These are phyloP conservation scores for Vachellia pachyceras DNA, from an alignment of 306 rosid species.

Conservation along the genomic window DNA sequence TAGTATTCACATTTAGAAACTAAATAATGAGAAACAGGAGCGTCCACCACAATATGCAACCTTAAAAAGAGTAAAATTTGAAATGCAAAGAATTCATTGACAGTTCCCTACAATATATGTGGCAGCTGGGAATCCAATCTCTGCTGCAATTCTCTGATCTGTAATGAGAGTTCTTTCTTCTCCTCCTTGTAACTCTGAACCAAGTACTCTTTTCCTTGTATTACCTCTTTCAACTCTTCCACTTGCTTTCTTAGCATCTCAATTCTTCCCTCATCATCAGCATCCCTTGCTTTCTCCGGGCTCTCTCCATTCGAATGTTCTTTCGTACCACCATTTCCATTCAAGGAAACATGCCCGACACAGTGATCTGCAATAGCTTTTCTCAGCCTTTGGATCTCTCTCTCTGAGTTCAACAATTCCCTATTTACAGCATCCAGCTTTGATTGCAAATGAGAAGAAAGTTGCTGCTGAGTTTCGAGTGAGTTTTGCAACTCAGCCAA, in stretches of 20 bases:
- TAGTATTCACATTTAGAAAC: slow-evolving; percentile 5
- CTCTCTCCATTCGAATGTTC: too few species aligned
- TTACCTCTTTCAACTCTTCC: slow-evolving; percentile 86
- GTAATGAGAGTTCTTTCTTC: slow-evolving; percentile 71
- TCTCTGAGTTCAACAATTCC: slow-evolving; percentile 76
- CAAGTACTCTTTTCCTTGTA: slow-evolving; percentile 88
- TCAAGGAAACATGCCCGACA: slow-evolving; percentile 52
- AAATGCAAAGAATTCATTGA: slow-evolving; percentile 55
- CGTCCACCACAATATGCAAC: slow-evolving; percentile 11
- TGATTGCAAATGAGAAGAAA: slow-evolving; percentile 76
- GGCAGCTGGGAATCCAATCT: slow-evolving; percentile 90
- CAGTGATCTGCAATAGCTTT: slow-evolving; percentile 93
- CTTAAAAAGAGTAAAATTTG: slow-evolving; percentile 19
- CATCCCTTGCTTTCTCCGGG: slow-evolving; percentile 60
- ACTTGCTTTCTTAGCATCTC: slow-evolving; percentile 83
- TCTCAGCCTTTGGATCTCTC: slow-evolving; percentile 87
- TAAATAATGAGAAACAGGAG: slow-evolving; percentile 44
- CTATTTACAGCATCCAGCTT: slow-evolving; percentile 77
- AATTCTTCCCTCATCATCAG: slow-evolving; percentile 56
- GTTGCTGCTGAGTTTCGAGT: slow-evolving; percentile 65
- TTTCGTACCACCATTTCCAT: too few species aligned
- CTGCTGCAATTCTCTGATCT: slow-evolving; percentile 83
- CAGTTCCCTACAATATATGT: slow-evolving; percentile 73
- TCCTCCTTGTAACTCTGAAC: slow-evolving; percentile 90
- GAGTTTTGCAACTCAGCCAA: slow-evolving; percentile 77